These are phyloP conservation scores for Collybia nuda DNA, from an alignment of 768 basidiomycete genomes.

Conservation along the genomic window DNA sequence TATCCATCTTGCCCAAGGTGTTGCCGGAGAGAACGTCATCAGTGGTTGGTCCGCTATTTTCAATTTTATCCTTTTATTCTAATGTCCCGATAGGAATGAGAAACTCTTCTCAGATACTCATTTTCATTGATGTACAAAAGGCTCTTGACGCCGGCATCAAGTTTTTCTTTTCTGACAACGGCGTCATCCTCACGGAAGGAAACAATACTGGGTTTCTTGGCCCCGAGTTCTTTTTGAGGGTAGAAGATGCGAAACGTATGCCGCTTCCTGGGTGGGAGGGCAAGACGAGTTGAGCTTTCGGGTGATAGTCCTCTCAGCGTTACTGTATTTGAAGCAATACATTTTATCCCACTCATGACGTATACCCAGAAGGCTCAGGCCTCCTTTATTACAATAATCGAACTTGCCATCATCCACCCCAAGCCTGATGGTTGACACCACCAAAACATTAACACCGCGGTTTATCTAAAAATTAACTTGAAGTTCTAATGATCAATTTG, in stretches of 20 bases:
- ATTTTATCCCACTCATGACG: no score
- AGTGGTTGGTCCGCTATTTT: conserved; percentile 56
- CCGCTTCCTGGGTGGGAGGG: conserved; percentile 32
- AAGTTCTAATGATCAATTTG: no score
- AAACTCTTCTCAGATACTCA: conserved; percentile 69
- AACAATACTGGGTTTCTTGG: conserved; percentile 59
- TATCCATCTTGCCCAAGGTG: conserved; percentile 87
- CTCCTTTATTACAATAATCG: no score
- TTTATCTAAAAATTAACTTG: no score
- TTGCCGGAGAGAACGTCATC: conserved; percentile 62
- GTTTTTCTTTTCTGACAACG: conserved; percentile 83
- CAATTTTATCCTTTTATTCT: background rate
- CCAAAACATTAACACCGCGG: no score
- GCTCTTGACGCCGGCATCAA: conserved; percentile 67
- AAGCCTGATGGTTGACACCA: no score
- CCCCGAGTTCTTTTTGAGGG: conserved; percentile 66
- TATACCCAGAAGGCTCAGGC: no score
- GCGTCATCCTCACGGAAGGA: conserved; percentile 86
- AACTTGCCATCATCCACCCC: no score
- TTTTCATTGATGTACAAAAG: conserved; percentile 76
- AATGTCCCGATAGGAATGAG: conserved; percentile 69
- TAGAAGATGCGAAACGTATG: conserved; percentile 49
- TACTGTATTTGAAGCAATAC: no score
- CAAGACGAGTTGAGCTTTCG: no score
- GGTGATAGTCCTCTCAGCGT: no score